Evolutionary conservation across 139 green algal species (phyloP).

Genomic region (Coccomyxa sp.): DNA sequence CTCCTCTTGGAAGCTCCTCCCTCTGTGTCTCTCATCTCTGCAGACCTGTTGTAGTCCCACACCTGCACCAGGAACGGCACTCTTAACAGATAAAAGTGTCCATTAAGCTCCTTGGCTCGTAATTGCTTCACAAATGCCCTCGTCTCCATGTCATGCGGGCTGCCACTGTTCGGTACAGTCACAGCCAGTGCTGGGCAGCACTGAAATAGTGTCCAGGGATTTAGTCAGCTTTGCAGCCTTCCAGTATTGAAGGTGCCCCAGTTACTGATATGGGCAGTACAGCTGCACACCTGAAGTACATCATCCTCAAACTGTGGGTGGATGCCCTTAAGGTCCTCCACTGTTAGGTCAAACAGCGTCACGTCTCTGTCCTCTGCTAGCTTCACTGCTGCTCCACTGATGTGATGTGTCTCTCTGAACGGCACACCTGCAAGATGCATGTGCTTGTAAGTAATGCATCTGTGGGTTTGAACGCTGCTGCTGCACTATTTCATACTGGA

Average conservation of each 20-base stretch:
- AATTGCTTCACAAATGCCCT: not conserved
- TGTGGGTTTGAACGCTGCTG: no score
- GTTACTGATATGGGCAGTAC: slow-evolving; percentile 5
- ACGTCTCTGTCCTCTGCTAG: slow-evolving; percentile 81
- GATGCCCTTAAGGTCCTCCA: slow-evolving; percentile 76
- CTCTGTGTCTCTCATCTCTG: slow-evolving; percentile 91
- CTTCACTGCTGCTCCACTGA: slow-evolving; percentile 86
- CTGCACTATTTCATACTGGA: no score
- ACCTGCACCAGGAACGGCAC: slow-evolving; percentile 37
- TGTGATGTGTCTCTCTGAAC: slow-evolving; percentile 95
- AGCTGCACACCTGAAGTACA: slow-evolving; percentile 60
- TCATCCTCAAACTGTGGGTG: slow-evolving; percentile 87
- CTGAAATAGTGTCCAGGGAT: no score
- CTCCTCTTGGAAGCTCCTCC: slow-evolving; percentile 78
- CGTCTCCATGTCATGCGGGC: not conserved
- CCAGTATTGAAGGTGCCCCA: no score
- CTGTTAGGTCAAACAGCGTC: slow-evolving; percentile 68
- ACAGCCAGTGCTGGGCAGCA: not conserved
- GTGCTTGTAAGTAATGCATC: no score
- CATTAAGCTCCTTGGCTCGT: not conserved
- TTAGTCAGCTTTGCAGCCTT: no score
- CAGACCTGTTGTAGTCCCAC: slow-evolving; percentile 81
- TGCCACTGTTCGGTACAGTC: not conserved
- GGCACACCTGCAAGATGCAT: slow-evolving; percentile 65
- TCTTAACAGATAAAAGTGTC: not conserved